Base-by-base conservation (phyloP, 257 asterid genomes). In the Scutellaria barbata region DNA sequence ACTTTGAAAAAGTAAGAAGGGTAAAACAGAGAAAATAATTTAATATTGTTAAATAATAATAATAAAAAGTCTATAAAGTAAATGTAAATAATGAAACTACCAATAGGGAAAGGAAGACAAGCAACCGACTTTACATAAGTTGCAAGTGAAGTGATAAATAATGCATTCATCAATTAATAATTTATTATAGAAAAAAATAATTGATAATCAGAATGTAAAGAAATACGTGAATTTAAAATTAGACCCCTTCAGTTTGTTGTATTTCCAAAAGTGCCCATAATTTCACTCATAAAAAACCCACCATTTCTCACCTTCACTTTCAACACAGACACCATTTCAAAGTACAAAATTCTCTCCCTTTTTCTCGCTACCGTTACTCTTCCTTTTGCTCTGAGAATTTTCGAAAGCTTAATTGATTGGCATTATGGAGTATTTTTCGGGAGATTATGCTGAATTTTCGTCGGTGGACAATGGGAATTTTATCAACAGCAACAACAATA, bases 221-320 rank as follows among this genome's bases (percentile, higher is more conserved):
- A 62, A 47, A 53, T 13, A 4, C 14, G 46, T 22, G 53, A 65
- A 59, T 74, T 33, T 51, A 52, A 13, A 57, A 73, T 56, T 69
- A 33, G 51, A 33, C 51, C 63, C 41, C 62, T 4, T 17, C 9
- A 80, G 66, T 75, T 62, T 66, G 1, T 3, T 39, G 43, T 68
- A 79, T 75, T 82, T 79, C 73, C 92, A 72, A 37, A 41, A 75
- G 0, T 37, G 70, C 82, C 96, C 96, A 72, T 67, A 18, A 1
- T 30, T 64, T 74, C 87, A 77, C 88, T 83, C 85, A 85, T 93
- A 88, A 93, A 90, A 88, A 83, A 18, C 87, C 87, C 90, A 13
- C 85, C 92, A 53, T 74, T 69, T 56, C 90, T 68, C 82, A 58
- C 85, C 78, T 81, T 81, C 87, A 80, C 87, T 77, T 74, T 84